Conservation (phyloP, 305 asterid genomes). For the Fraxinus ornus region DNA sequence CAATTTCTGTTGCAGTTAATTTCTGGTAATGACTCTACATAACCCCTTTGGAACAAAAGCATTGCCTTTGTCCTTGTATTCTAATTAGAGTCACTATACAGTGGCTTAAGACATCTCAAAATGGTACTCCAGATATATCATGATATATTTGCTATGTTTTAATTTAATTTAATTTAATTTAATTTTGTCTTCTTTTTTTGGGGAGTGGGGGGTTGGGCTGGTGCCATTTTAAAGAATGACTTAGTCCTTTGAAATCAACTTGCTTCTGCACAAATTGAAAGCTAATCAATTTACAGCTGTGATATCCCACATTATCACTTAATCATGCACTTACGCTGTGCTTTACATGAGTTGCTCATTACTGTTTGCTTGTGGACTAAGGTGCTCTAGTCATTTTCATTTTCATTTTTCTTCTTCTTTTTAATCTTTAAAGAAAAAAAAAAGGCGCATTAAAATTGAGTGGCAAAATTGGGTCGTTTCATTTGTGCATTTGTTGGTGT, state of each 20-base stretch:
- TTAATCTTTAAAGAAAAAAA: not conserved
- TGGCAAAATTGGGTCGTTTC: not conserved
- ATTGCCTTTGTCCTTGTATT: constrained; percentile 7
- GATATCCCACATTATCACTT: not conserved
- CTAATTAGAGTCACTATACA: not conserved
- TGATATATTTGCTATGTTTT: not conserved
- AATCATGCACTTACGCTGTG: not conserved
- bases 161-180: not conserved
- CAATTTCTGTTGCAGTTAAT: constrained; percentile 83
- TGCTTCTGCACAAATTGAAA: not conserved
- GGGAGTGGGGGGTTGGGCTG: not conserved
- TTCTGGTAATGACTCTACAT: constrained; percentile 56
- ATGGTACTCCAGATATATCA: not conserved
- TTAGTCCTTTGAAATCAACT: not conserved
- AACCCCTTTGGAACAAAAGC: not conserved
- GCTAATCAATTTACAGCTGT: not conserved
- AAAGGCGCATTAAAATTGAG: not conserved
- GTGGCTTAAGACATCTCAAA: not conserved
- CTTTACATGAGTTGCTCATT: not conserved
- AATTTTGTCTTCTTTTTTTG: not conserved
- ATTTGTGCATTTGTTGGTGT: not conserved
- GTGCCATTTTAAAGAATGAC: not conserved
- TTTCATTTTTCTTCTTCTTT: not conserved
- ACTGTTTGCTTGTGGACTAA: not conserved
- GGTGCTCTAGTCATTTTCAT: not conserved